phyloP scores from a whole-genome alignment of 2,329 filamentous ascomycete species.

The Exophiala viscosa region DNA sequence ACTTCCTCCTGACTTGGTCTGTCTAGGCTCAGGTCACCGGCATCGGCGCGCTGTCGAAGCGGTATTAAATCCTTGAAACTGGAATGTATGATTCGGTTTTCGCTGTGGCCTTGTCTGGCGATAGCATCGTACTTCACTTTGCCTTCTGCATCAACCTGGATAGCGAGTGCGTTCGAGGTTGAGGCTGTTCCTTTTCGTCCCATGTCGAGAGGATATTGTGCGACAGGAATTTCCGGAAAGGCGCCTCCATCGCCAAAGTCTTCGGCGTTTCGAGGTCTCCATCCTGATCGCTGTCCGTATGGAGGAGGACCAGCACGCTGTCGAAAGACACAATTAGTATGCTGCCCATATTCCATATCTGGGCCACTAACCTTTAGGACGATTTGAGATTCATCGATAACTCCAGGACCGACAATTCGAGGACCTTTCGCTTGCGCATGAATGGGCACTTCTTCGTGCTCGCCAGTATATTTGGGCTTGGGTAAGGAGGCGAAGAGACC shows the following conservation, averaged over 20 bases:
- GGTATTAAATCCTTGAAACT: constrained; percentile 97
- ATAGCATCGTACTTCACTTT: constrained; percentile 97
- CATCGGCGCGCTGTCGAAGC: constrained; percentile 84
- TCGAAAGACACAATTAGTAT: constrained; percentile 3
- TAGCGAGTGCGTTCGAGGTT: constrained; percentile 79
- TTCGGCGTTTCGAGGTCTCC: constrained; percentile 82
- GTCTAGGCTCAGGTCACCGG: constrained; percentile 83
- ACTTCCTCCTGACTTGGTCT: constrained; percentile 83
- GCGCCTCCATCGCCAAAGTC: constrained; percentile 96
- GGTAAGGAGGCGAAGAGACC: constrained; percentile 78
- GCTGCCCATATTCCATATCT: background rate
- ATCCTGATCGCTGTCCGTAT: constrained; percentile 82
- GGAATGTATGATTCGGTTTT: constrained; percentile 81
- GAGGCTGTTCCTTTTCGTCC: constrained; percentile 67
- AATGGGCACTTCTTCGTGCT: constrained; percentile 74
- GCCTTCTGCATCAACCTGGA: constrained; percentile 85
- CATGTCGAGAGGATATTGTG: constrained; percentile 95
- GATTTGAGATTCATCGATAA: constrained; percentile 81
- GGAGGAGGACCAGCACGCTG: constrained; percentile 77
- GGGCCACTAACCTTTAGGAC: constrained; percentile 61
- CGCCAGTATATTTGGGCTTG: constrained; percentile 84
- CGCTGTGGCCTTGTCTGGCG: constrained; percentile 80
- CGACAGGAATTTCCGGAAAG: constrained; percentile 88
- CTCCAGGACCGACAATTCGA: constrained; percentile 72
- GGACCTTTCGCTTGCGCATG: constrained; percentile 74